Base-by-base conservation (phyloP, 1,284 basidiomycete species). In the Ustilago esculenta region DNA sequence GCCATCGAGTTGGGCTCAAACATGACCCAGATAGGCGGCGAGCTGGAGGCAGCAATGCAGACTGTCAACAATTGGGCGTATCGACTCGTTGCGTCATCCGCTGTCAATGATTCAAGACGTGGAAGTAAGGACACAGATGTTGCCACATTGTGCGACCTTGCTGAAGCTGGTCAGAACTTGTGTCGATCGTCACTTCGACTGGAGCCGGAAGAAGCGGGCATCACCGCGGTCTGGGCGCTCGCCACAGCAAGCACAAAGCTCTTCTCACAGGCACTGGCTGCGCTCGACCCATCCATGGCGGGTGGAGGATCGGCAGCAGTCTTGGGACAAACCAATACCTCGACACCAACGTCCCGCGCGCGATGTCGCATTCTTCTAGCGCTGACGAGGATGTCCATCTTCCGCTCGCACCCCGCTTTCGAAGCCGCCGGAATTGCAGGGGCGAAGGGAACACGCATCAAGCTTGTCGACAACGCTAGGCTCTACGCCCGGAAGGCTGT, bases 391-490 rank as follows among this genome's bases (percentile, higher is more conserved):
- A 11, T 67, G 6, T 71, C 66, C 8, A 46, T 74, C 29, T 49
- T 76, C 11, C 67, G 72, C 24, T 54, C 68, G 17, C 45, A 60
- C 25, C 44, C 43, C 1, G 43, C 47, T 27, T 75, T 66, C 21
- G 56, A 70, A 34, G 46, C 58, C 17, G 29, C 51, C 34, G 54
- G 53, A 6, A 51, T 71, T 12, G 43, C 49, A 15, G 61, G 61
- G 0, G 67, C 61, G 11, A 52, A 44, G n/a, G 67, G 61, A 5
- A 71, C 58, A 3, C 58, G 59, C 14, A 33, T 1, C 40, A 72
- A 61, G 33, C 48, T 76, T 15, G 29, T 72, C 14, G 71, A 76
- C 54, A 74, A 73, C 23, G 67, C 67, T 4, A 43, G 73, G n/a
- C 36, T 72, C 4, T 76, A 72, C 34, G 65, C 64, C 5, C 53